Evolutionary conservation across 192 early-diverging fungal genomes (phyloP).

Genomic region (Coemansia sp.): DNA sequence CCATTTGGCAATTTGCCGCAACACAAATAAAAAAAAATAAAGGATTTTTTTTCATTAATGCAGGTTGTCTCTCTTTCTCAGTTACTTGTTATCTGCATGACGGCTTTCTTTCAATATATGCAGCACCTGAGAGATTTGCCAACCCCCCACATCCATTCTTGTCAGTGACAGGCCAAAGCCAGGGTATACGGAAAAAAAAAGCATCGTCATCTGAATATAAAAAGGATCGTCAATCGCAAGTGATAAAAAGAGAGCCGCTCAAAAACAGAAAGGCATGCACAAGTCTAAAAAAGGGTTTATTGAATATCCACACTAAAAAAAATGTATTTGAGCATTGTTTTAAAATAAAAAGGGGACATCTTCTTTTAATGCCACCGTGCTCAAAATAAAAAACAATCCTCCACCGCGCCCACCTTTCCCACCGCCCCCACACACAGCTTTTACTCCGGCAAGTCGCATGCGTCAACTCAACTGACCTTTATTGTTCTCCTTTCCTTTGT

Average conservation of each 20-base stretch:
- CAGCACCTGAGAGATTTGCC: not conserved
- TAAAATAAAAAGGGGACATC: not conserved
- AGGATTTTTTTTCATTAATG: not conserved
- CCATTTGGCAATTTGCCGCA: too few relatives aligned
- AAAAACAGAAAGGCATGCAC: not conserved
- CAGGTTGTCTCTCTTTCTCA: not conserved
- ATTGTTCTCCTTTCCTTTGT: not conserved
- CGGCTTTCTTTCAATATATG: conserved; percentile 1
- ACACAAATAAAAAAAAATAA: not conserved
- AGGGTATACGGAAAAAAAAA: not conserved
- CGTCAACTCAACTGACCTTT: not conserved
- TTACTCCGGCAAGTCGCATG: conserved; percentile 15
- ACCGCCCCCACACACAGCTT: not conserved
- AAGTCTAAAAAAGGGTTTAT: conserved; percentile 5
- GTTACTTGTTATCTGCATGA: too few relatives aligned
- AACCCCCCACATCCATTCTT: not conserved
- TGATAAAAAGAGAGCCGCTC: not conserved
- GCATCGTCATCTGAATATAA: not conserved
- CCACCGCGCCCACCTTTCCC: not conserved
- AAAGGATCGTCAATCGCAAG: not conserved
- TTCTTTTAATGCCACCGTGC: not conserved
- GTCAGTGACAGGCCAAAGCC: not conserved
- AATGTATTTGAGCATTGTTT: conserved; percentile 1
- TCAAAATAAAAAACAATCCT: not conserved
- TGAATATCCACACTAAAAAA: not conserved